These are phyloP conservation scores for sweet orange (Citrus sinensis) DNA, from an alignment of 345 rosid genomes.

Conservation along the genomic window DVS_A1.0 CM039167.1:8652001-8652500, in stretches of 20 bases:
- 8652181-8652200: slow-evolving; percentile 92
- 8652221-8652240: slow-evolving; percentile 79
- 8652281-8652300: slow-evolving; percentile 68
- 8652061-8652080: slow-evolving; percentile 50
- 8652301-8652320: slow-evolving; percentile 68
- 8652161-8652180: slow-evolving; percentile 94
- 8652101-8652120: slow-evolving; percentile 50
- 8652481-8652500: neutral
- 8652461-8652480: neutral
- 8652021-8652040: slow-evolving; percentile 77
- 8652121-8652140: slow-evolving; percentile 63
- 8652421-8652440: neutral
- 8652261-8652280: slow-evolving; percentile 77
- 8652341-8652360: neutral
- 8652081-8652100: slow-evolving; percentile 78
- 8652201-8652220: slow-evolving; percentile 70
- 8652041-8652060: slow-evolving; percentile 54
- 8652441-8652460: neutral
- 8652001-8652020: slow-evolving; percentile 55
- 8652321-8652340: slow-evolving; percentile 89
- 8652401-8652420: neutral
- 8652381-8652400: neutral
- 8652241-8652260: slow-evolving; percentile 90
- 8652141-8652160: slow-evolving; percentile 84
- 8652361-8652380: neutral